A percentile compares a stretch with the other conserved stretches of the same genome.
phyloP scores from a whole-genome alignment of 208 protist genomes.

The Leptomonas seymouri region DNA sequence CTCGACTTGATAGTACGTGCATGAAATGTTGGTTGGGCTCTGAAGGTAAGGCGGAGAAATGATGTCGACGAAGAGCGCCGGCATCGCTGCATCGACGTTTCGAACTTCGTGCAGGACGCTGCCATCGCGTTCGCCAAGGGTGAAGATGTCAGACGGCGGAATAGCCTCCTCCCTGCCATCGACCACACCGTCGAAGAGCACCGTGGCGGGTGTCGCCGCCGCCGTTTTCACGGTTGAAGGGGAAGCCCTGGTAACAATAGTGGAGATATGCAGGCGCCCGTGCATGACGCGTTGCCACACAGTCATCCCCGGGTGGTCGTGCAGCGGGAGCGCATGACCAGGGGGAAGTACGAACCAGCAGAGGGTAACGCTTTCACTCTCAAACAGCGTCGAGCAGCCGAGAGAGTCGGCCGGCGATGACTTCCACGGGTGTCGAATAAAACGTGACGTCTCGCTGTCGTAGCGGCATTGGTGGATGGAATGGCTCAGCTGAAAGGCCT shows the following conservation, averaged over 20 bases:
- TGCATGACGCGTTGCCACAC: slow-evolving; percentile 74
- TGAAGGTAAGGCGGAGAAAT: slow-evolving; percentile 71
- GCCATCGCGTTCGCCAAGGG: slow-evolving; percentile 28
- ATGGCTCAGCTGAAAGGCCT: slow-evolving; percentile 47
- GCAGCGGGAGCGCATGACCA: slow-evolving; percentile 49
- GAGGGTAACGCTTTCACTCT: slow-evolving; percentile 41
- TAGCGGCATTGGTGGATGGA: slow-evolving; percentile 36
- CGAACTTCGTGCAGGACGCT: slow-evolving; percentile 69
- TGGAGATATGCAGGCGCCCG: slow-evolving; percentile 55
- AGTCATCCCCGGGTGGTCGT: slow-evolving; percentile 77
- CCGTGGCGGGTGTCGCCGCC: not conserved
- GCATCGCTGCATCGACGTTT: slow-evolving; percentile 45
- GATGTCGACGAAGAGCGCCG: slow-evolving; percentile 74
- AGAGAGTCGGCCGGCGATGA: slow-evolving; percentile 22
- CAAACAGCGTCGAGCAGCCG: slow-evolving; percentile 69
- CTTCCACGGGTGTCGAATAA: slow-evolving; percentile 38
- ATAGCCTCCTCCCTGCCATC: slow-evolving; percentile 12
- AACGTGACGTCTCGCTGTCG: not conserved
- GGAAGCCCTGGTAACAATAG: slow-evolving; percentile 24
- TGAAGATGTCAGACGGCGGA: slow-evolving; percentile 4
- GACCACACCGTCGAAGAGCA: slow-evolving; percentile 26
- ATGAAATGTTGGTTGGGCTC: slow-evolving; percentile 43
- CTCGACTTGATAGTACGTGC: slow-evolving; percentile 56
- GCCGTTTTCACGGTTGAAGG: not conserved
- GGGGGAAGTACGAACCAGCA: slow-evolving; percentile 84